These are phyloP conservation scores for Colletotrichum tamarilloi DNA, from an alignment of 2,329 filamentous ascomycete species.

Conservation along the genomic window DNA sequence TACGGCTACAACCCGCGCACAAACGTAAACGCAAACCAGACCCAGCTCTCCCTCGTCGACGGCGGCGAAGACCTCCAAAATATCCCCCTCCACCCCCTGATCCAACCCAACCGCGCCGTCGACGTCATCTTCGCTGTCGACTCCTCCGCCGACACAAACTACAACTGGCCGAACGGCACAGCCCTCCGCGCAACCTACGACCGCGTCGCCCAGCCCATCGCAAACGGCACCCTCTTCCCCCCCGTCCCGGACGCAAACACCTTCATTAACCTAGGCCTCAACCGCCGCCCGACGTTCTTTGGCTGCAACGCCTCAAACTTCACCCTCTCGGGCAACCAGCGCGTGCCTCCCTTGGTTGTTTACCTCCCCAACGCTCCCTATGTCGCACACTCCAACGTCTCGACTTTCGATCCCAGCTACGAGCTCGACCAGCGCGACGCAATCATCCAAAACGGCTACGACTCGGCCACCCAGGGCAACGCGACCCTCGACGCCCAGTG, in stretches of 20 bases:
- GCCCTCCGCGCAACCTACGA: constrained; percentile 68
- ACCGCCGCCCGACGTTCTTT: constrained; percentile 71
- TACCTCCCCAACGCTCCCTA: constrained; percentile 92
- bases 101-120: constrained; percentile 65
- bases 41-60: constrained; percentile 78
- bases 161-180: constrained; percentile 70
- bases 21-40: constrained; percentile 55
- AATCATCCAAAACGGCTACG: constrained; percentile 88
- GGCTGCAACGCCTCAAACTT: constrained; percentile 67
- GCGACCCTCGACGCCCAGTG: constrained; percentile 78
- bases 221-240: constrained; percentile 68
- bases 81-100: constrained; percentile 77
- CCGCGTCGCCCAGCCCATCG: constrained; percentile 59
- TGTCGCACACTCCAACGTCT: constrained; percentile 79
- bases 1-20: constrained; percentile 56
- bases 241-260: constrained; percentile 64
- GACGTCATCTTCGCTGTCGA: constrained; percentile 75
- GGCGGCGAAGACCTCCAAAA: constrained; percentile 85
- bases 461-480: constrained; percentile 86
- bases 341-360: constrained; percentile 77
- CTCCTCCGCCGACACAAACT: constrained; percentile 69
- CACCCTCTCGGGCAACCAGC: constrained; percentile 57
- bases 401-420: constrained; percentile 79
- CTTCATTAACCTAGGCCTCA: constrained; percentile 68
- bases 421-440: constrained; percentile 74